A percentile compares a stretch with the other conserved stretches of the same genome.
Conservation (phyloP, 2,329 filamentous ascomycete genomes). For the Uncinocarpus reesii region DNA sequence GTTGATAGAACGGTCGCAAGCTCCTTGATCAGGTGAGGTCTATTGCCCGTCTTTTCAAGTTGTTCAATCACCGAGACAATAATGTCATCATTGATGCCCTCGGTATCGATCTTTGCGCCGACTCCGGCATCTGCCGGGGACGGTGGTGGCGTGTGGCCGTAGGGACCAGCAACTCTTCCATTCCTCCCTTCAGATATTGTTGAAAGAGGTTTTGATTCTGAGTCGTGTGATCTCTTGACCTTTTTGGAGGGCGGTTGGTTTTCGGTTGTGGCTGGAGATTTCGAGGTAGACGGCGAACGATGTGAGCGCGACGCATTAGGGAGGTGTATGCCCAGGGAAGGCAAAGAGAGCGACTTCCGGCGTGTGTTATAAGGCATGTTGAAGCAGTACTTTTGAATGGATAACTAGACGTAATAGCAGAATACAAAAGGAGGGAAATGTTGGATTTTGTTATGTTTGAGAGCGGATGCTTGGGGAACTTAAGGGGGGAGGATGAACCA, state of each 20-base stretch:
- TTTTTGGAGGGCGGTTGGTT: slow-evolving; percentile 49
- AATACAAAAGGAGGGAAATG: slow-evolving; percentile 23
- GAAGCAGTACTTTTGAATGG: slow-evolving; percentile 16
- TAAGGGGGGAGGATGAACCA: slow-evolving; percentile 8
- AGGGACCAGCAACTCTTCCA: slow-evolving; percentile 43
- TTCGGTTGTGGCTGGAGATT: slow-evolving; percentile 52
- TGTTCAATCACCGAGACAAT: slow-evolving; percentile 83
- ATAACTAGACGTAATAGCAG: slow-evolving; percentile 15
- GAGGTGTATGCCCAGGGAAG: slow-evolving; percentile 84
- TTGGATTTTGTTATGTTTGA: slow-evolving; percentile 10
- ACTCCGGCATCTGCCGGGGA: slow-evolving; percentile 47
- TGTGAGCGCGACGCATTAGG: slow-evolving; percentile 48
- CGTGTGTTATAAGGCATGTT: slow-evolving; percentile 92
- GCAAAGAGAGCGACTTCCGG: slow-evolving; percentile 86
- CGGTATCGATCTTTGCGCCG: slow-evolving; percentile 58
- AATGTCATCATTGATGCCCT: slow-evolving; percentile 86
- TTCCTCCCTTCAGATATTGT: slow-evolving; percentile 16
- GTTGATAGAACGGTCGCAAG: slow-evolving; percentile 68
- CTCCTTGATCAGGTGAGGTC: slow-evolving; percentile 90
- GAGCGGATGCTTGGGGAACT: slow-evolving; percentile 2
- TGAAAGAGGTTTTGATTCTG: slow-evolving; percentile 25
- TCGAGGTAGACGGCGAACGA: slow-evolving; percentile 52
- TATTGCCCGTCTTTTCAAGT: slow-evolving; percentile 78
- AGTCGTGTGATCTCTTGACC: slow-evolving; percentile 66
- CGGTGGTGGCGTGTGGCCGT: slow-evolving; percentile 69